Evolutionary conservation across 2,329 filamentous ascomycete genomes (phyloP), one percentile per base, ranked within the genome.

Genomic region (Blastomyces percursus): DNA sequence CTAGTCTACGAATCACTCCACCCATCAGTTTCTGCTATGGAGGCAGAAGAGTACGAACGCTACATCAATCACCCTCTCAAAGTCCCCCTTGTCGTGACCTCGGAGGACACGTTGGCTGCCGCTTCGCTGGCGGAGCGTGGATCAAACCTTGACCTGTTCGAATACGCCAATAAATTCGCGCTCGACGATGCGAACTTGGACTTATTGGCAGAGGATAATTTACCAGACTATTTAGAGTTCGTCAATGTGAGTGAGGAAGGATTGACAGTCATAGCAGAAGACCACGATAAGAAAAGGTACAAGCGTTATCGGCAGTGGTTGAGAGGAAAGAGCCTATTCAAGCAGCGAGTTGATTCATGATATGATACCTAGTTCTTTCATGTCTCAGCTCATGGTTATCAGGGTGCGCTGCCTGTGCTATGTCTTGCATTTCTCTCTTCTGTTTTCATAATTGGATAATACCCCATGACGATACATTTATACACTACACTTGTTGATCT

Each of bases 301-400:
- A 97, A 96, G 77, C 90, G 92, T 11, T 99, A 99, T 76, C 80
- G 87, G 70, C 95, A 96, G 76, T 99, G 94, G 93, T 80, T 99
- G 71, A 84, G 86, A 65, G 93, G 93, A 21, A 97, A 96, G 79
- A 96, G 91, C 70, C 82, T 97, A 70, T 97, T 97, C 75, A 97
- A 97, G 77, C 92, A 96, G 80, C 85, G 87, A 55, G 80, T 81
- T 66, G 80, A 81, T 70, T 52, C 71, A 16, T 77, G 66, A 71
- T 64, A 16, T 2, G 8, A n/a, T n/a, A n/a, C n/a, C n/a, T 38
- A 19, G 24, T 40, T 21, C 16, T 9, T 55, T 44, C 35, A 42
- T 38, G 14, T 38, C 19, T 27, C 40, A 14, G 2, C 48, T 48
- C 40, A 16, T 59, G 5, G 1, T 24, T 50, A 46, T 8, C 2